Percentiles rank a stretch among this genome's conserved stretches.
Evolutionary conservation across 768 basidiomycete genomes (phyloP).

Genomic region (Boletellus sp.): DNA sequence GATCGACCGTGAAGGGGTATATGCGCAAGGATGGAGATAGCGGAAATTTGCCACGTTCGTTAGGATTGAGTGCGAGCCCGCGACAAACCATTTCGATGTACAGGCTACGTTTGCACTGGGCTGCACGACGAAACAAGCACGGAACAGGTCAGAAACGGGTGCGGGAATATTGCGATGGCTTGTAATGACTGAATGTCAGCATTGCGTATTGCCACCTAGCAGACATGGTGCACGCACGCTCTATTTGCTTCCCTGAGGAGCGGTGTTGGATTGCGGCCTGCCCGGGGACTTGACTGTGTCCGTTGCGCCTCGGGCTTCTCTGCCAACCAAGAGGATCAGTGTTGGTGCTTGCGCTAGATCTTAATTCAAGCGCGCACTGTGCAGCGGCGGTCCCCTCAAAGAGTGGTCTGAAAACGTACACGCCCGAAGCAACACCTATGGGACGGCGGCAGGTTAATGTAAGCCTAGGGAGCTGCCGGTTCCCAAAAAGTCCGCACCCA

Average conservation of each 20-base stretch:
- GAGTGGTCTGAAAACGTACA: slow-evolving; percentile 63
- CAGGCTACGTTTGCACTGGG: not conserved
- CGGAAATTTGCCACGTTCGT: slow-evolving; percentile 22
- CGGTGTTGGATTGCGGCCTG: slow-evolving; percentile 1
- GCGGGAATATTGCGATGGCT: not conserved
- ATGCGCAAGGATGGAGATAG: slow-evolving; percentile 26
- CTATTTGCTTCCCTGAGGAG: slow-evolving; percentile 12
- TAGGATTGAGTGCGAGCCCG: slow-evolving; percentile 15
- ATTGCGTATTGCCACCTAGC: not conserved
- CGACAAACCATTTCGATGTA: not conserved
- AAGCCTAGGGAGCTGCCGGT: not conserved
- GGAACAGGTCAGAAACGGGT: not conserved
- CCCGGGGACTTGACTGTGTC: slow-evolving; percentile 1
- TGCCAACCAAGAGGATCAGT: slow-evolving; percentile 8
- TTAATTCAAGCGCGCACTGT: slow-evolving; percentile 11
- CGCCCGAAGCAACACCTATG: slow-evolving; percentile 58
- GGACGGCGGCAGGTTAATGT: not conserved
- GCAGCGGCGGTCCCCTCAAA: slow-evolving; percentile 20
- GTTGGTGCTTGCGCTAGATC: not conserved
- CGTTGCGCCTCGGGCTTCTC: slow-evolving; percentile 6
- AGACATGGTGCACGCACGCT: not conserved
- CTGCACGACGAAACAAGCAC: slow-evolving; percentile 11
- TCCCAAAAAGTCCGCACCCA: slow-evolving; percentile 40
- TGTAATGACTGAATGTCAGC: not conserved
- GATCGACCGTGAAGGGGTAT: slow-evolving; percentile 26